Base-by-base conservation (phyloP, 2,329 filamentous ascomycete genomes). In the Akanthomyces uredinophilus region DNA sequence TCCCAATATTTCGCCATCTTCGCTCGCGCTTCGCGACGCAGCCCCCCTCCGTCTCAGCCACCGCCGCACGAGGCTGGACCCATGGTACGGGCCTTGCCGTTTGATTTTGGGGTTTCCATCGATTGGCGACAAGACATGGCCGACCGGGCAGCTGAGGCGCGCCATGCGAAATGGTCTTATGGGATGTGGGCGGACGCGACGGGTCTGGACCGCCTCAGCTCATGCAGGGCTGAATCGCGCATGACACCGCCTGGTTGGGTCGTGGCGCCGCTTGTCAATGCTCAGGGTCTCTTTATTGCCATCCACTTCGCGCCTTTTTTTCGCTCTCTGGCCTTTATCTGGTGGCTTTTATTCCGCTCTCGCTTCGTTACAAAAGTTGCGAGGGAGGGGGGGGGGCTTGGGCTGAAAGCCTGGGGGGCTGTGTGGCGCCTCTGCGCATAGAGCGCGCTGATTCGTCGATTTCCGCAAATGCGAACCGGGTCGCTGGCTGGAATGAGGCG, bases 191-290 rank as follows among this genome's bases (percentile, higher is more conserved):
- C 51, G 51, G 51, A 18, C 18, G 3, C 20, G 20, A 29, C 20
- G 53, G 41, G 53, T 20, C 53, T 46, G 39, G 53, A 46, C 53
- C 37, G 35, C 16, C 16, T 53, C 50, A 53, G 52, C 37, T 43
- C 37, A 20, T 20, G 53, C 53, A 56, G 39, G 53, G 53, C 53
- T 56, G 53, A 46, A 56, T 56, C 53, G n/a, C 53, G 53, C 53
- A 56, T 46, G 53, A 56, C 53, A 46, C 39, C 37, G 52, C 53
- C 51, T 56, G 37, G 24, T 24, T 46, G 37, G 53, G 24, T 29
- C 29, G 53, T 56, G 53, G 53, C 53, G 51, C 43, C 18, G 18
- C 20, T n/a, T 51, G 29, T 32, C 18, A 29, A 51, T 51, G 49
- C 49, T 51, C 24, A 27, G 16, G 37, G 37, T 39, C 37, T 16